phyloP scores from a whole-genome alignment of 768 basidiomycete genomes.

The Boletus bicolor region DNA sequence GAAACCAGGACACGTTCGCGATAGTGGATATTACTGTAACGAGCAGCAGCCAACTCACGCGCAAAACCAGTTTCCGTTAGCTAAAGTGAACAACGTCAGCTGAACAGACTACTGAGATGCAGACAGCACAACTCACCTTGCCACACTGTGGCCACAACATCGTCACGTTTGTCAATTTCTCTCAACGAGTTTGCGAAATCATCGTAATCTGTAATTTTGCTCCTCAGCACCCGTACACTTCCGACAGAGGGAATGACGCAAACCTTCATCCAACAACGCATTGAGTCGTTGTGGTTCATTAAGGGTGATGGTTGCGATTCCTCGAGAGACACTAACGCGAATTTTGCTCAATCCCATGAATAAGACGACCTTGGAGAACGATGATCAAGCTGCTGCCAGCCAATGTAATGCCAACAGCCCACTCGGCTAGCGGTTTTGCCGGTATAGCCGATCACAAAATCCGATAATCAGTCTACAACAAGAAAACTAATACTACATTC shows the following conservation, averaged over 20 bases:
- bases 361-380: not conserved
- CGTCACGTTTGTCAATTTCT: constrained; percentile 54
- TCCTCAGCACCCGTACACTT: not conserved
- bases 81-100: constrained; percentile 29
- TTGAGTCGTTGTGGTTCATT: constrained; percentile 60
- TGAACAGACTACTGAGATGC: not conserved
- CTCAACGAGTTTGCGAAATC: constrained; percentile 55
- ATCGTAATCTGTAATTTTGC: constrained; percentile 50
- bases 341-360: constrained; percentile 41
- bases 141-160: constrained; percentile 65
- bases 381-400: not conserved
- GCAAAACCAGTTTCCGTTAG: constrained; percentile 71
- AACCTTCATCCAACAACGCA: constrained; percentile 52
- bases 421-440: not conserved
- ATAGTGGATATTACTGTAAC: not conserved
- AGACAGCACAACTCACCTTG: constrained; percentile 43
- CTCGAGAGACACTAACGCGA: constrained; percentile 45
- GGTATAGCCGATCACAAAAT: constrained; percentile 5
- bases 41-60: constrained; percentile 44
- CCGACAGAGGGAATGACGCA: constrained; percentile 19
- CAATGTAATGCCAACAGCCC: not conserved
- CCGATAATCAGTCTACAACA: not conserved
- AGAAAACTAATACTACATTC: constrained; percentile 1
- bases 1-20: not conserved
- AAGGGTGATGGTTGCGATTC: constrained; percentile 68